These are phyloP conservation scores for Apiotrichum laibachii DNA, from an alignment of 1,284 basidiomycete species.

Conservation along the genomic window DNA sequence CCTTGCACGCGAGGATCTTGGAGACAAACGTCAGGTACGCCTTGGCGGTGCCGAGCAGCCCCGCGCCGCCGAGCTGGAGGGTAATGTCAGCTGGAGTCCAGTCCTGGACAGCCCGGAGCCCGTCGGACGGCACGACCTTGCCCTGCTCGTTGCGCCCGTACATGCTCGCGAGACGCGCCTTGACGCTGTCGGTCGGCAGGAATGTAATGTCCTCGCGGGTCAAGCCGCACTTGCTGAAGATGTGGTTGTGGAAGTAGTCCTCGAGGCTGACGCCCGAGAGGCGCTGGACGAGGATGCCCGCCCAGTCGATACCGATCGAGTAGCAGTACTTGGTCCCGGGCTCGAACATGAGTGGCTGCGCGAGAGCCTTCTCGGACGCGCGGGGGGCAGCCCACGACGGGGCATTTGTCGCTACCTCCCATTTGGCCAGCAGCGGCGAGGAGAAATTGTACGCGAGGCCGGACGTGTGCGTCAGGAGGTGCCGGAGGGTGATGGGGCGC, in stretches of 20 bases:
- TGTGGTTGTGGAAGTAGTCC: constrained; percentile 30
- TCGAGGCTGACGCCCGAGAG: constrained; percentile 8
- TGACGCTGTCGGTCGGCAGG: constrained; percentile 29
- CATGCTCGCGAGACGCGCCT: constrained; percentile 21
- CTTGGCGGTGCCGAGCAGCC: constrained; percentile 34
- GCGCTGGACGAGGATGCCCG: constrained; percentile 20
- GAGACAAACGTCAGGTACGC: constrained; percentile 37
- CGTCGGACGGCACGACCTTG: constrained; percentile 24
- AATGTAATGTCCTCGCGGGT: constrained; percentile 29
- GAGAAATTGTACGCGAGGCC: constrained; percentile 15
- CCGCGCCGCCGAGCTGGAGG: constrained; percentile 34
- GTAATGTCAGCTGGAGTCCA: constrained; percentile 14
- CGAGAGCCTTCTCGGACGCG: constrained; percentile 16
- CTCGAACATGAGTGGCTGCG: constrained; percentile 29
- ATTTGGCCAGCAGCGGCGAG: background rate
- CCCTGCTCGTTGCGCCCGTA: background rate
- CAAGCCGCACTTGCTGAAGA: constrained; percentile 39
- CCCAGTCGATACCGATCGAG: constrained; percentile 17
- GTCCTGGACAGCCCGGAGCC: constrained; percentile 26
- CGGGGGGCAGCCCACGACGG: constrained; percentile 15
- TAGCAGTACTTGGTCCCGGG: constrained; percentile 22
- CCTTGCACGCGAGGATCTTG: constrained; percentile 25
- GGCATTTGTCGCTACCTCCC: constrained; percentile 5
- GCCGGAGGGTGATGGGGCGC: constrained; percentile 38
- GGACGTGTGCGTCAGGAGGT: constrained; percentile 40